phyloP scores from a whole-genome alignment of 306 rosid genomes.

The Abrus precatorius region DNA sequence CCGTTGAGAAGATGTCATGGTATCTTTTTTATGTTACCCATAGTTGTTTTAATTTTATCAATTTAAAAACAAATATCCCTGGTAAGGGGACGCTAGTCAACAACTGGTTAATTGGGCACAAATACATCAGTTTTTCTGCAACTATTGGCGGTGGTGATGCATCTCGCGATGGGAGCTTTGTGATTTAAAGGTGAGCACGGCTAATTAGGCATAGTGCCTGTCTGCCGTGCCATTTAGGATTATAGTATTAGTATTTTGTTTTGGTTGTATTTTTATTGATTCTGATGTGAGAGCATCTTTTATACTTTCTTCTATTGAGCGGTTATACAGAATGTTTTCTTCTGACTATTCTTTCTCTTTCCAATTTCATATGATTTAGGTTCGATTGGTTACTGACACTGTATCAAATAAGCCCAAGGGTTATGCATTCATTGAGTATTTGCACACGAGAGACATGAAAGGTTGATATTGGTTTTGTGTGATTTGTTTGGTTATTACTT shows the following conservation, averaged over 20 bases:
- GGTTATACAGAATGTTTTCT: constrained; percentile 41
- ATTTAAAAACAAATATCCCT: constrained; percentile 69
- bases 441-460: constrained; percentile 99
- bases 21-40: constrained; percentile 66
- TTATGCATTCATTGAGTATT: constrained; percentile 91
- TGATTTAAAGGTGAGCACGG: constrained; percentile 99
- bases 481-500: constrained; percentile 20
- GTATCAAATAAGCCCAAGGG: constrained; percentile 89
- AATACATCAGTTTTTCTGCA: constrained; percentile 86
- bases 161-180: constrained; percentile 90
- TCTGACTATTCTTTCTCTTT: constrained; percentile 47
- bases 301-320: constrained; percentile 43
- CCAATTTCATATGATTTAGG: constrained; percentile 58
- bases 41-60: constrained; percentile 58
- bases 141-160: constrained; percentile 99
- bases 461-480: constrained; percentile 56
- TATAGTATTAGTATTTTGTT: constrained; percentile 49
- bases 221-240: constrained; percentile 99
- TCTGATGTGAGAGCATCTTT: constrained; percentile 40
- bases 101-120: constrained; percentile 92
- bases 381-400: constrained; percentile 79
- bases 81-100: constrained; percentile 98
- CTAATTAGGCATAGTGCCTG: constrained; percentile 99
- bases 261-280: constrained; percentile 36
- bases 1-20: constrained; percentile 81